Percentiles rank a stretch among this genome's conserved stretches.
These are phyloP conservation scores for Mycosarcoma mackinlayi DNA, from an alignment of 1,284 basidiomycete genomes.

Conservation along the genomic window DNA sequence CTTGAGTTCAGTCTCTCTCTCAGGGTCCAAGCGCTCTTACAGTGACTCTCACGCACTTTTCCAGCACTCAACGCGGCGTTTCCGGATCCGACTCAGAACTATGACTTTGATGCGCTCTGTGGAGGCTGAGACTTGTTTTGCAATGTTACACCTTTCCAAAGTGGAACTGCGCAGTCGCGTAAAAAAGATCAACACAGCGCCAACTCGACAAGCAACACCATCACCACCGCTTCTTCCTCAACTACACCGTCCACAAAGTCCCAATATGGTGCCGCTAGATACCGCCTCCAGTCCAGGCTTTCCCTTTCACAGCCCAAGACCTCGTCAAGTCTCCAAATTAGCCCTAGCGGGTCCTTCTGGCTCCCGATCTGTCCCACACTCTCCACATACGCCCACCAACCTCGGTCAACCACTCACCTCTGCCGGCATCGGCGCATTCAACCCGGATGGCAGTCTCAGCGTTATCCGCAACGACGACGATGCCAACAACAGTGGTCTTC, in stretches of 20 bases:
- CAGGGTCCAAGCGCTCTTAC: slow-evolving; percentile 1
- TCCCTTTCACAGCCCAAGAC: slow-evolving; percentile 31
- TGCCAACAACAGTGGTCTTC: slow-evolving; percentile 63
- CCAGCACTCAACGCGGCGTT: background rate
- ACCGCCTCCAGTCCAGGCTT: slow-evolving; percentile 27
- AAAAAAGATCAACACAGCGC: slow-evolving; percentile 9
- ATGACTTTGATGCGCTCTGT: background rate
- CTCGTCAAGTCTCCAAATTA: slow-evolving; percentile 38
- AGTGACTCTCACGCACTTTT: background rate
- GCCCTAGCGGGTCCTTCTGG: slow-evolving; percentile 20
- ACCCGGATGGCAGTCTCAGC: slow-evolving; percentile 62
- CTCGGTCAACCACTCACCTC: slow-evolving; percentile 4
- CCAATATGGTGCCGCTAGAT: slow-evolving; percentile 25
- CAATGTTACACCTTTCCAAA: no score
- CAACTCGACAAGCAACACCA: background rate
- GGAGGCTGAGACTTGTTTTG: no score
- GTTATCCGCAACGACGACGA: slow-evolving; percentile 64
- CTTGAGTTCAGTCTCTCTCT: no score
- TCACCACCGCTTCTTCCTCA: no score
- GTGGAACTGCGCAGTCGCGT: slow-evolving; percentile 2
- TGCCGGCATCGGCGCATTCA: slow-evolving; percentile 15
- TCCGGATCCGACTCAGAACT: slow-evolving; percentile 1
- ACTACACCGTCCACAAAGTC: background rate
- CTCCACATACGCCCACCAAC: slow-evolving; percentile 39
- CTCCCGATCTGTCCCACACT: slow-evolving; percentile 32